Evolutionary conservation across 129 eudicot genomes (phyloP), one percentile per base, ranked within the genome.

Genomic region (Kitagawia praeruptora): DNA sequence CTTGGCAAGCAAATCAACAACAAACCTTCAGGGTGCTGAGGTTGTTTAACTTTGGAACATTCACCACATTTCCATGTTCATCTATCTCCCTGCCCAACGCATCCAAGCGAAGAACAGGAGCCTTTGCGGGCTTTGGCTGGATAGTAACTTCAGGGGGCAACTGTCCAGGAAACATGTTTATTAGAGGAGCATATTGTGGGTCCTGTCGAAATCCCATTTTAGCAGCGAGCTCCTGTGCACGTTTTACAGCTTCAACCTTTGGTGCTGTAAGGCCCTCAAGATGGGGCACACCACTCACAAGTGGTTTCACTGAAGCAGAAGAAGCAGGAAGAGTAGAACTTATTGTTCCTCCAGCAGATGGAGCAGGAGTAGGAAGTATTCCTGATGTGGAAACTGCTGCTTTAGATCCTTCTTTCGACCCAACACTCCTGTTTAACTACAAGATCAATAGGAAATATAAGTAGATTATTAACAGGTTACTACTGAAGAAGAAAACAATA

Each of bases 151-250:
- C 97, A 41, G 90, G 88, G 16, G 92, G 91, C 88, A 88, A 75
- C 86, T 95, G 96, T 70, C 99, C 97, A 31, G 96, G 99, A 76
- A 95, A 95, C 96, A 92, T 85, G 80, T 95, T 95, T 72, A 95
- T 80, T 46, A 95, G 87, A 56, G 98, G 97, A 82, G 93, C 96
- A 86, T 92, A 95, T 79, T 95, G 90, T 4, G 94, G 97, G 81
- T 95, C 97, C 76, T 92, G 97, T 53, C 97, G 87, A 47, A 92
- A 95, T 40, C 98, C 97, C 97, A 95, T 88, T 80, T 95, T 92
- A 53, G 97, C 96, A 80, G 96, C 98, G 45, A 95, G 89, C 81
- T 95, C 98, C 78, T 95, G 97, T 56, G 94, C 98, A 58, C 93
- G 91, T 84, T 92, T 95, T 77, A 95, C 93, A 67, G 98, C 98